Base-by-base conservation (phyloP, 2,329 filamentous ascomycete species). In the Colletotrichum godetiae region DNA sequence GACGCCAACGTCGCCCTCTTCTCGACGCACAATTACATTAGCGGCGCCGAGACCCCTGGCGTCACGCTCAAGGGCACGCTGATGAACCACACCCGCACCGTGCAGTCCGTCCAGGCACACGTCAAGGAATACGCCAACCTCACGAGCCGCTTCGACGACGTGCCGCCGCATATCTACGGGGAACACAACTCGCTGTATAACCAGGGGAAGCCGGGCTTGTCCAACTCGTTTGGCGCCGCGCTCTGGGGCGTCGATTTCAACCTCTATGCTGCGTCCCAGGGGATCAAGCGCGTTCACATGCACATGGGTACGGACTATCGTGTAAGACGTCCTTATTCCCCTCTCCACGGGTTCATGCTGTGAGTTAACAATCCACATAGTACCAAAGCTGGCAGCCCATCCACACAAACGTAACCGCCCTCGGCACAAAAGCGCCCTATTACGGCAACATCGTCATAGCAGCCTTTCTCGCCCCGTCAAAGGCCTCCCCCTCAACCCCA, bases 231-330 rank as follows among this genome's bases (percentile, higher is more conserved):
- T 78, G 91, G 91, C 46, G 91, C 90, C 11, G 90, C 90, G 11
- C 87, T 92, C 22, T 92, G 90, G 91, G 88, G 85, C 29, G 77
- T 92, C 13, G 90, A 92, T 80, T 92, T 91, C 82, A 88, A 88
- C 75, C 83, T 92, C 6, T 89, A 88, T 78, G 86, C 85, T 66
- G 91, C 90, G 1, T 83, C 87, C 0, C 85, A 86, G 2, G 88
- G 87, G 19, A 88, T 92, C 80, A 82, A 82, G 57, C 86, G 90
- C 24, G 85, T 90, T 2, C 89, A 92, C 78, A 90, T 92, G 88
- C 91, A 93, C 80, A 87, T 89, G 82, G 91, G 90, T 12, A 91
- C 88, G 15, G 86, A 91, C 78, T 92, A 90, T 78, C 85, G 90
- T 8, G 81, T 83, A 77, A 42, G 77, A n/a, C 2, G 5, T 4